Percentiles rank a stretch among this genome's conserved stretches.
Conservation (phyloP, 768 basidiomycete species). For the Leccinum arenicola region DNA sequence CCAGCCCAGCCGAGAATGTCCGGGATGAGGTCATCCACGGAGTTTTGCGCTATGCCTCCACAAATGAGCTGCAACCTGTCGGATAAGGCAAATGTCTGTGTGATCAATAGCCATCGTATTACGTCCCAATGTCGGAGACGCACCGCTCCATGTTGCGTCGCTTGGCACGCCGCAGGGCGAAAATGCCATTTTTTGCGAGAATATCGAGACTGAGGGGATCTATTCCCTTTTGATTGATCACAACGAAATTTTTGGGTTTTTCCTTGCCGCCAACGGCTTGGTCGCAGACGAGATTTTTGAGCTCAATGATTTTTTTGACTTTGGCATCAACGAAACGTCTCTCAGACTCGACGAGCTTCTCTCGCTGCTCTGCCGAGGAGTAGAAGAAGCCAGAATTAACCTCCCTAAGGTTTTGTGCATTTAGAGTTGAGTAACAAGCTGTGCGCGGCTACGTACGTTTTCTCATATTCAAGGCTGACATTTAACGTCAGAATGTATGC, state of each 20-base stretch:
- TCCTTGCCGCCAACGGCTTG: slow-evolving; percentile 81
- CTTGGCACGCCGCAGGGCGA: slow-evolving; percentile 93
- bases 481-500: slow-evolving; percentile 94
- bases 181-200: slow-evolving; percentile 92
- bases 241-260: slow-evolving; percentile 83
- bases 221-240: slow-evolving; percentile 99
- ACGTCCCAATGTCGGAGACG: slow-evolving; percentile 23
- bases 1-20: slow-evolving; percentile 96
- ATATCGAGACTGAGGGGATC: slow-evolving; percentile 96
- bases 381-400: slow-evolving; percentile 99
- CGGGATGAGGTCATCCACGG: slow-evolving; percentile 92
- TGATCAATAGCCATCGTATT: slow-evolving; percentile 28
- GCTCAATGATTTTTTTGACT: slow-evolving; percentile 92
- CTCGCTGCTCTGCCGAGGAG: slow-evolving; percentile 95
- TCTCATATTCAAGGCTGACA: slow-evolving; percentile 98
- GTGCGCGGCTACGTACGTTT: slow-evolving; percentile 72
- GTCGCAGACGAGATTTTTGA: slow-evolving; percentile 96
- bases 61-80: slow-evolving; percentile 86
- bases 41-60: slow-evolving; percentile 96
- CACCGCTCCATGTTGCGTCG: slow-evolving; percentile 98
- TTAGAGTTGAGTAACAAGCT: slow-evolving; percentile 12
- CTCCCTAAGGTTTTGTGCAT: slow-evolving; percentile 57
- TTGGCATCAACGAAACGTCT: slow-evolving; percentile 91
- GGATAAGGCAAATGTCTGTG: slow-evolving; percentile 7
- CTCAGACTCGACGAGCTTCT: slow-evolving; percentile 98